Evolutionary conservation across 2,329 filamentous ascomycete genomes (phyloP), one percentile per base, ranked within the genome.

Genomic region (Piedraia hortae): DNA sequence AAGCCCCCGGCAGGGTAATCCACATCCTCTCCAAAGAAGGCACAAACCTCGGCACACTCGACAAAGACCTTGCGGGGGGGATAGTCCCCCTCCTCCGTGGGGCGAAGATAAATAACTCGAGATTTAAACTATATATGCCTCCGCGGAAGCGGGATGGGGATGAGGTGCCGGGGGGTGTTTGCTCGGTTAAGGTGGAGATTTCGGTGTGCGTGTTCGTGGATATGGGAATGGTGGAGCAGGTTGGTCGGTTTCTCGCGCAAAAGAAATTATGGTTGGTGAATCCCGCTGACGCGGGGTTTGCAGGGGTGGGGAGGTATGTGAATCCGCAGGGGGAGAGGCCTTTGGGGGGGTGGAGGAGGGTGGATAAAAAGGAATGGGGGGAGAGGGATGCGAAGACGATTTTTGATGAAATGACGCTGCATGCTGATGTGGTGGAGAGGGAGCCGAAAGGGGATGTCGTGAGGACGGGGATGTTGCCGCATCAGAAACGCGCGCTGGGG

Each of bases 401-500:
- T 39, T 90, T 97, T 36, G 78, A 91, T 46, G 24, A 68, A 5
- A 60, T 91, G 17, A 61, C 67, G 12, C 67, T 67, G 34, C 65
- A 59, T 6, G 71, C 88, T 25, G 63, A 75, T 27, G 50, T 93
- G 4, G 71, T 72, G 0, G 59, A 68, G 31, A 64, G 69, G 48
- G 65, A 82, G 3, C 59, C 74, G 0, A 54, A 62, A 23, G 31
- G 47, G 2, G 44, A 50, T 4, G 56, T 85, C 23, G 55, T 57
- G 25, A 78, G 68, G 0, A 54, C 50, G 0, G 54, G 62, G 13
- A 49, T 93, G 10, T 62, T 91, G 18, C 57, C 59, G 26, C 82
- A 93, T 45, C 82, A 93, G 43, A 85, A 75, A 42, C 78, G 91
- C 45, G 82, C 72, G 0, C 56, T 93, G 0, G 63, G 67, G 40